A percentile compares a stretch with the other conserved stretches of the same genome.
phyloP scores from a whole-genome alignment of 306 rosid genomes.

The Acacia melanoxylon region DNA sequence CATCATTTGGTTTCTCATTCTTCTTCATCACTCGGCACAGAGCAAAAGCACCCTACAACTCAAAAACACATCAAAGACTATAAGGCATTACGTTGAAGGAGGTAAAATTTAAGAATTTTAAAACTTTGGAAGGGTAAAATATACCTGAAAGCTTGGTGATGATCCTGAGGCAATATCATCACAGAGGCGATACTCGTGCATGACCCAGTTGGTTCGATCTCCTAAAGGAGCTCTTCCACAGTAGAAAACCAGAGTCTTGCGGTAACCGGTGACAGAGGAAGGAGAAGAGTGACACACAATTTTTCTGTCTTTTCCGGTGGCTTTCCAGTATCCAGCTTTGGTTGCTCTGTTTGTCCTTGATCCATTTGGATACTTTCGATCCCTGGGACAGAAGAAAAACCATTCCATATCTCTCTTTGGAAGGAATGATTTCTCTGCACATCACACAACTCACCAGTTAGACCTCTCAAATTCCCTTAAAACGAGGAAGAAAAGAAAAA shows the following conservation, averaged over 20 bases:
- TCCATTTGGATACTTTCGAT: constrained; percentile 87
- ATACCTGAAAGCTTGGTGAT: constrained; percentile 61
- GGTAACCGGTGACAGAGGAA: constrained; percentile 58
- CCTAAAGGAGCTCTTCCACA: constrained; percentile 92
- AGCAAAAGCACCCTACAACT: constrained; percentile 69
- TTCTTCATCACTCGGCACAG: constrained; percentile 80
- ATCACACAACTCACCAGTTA: constrained; percentile 17
- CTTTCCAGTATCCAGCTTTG: constrained; percentile 96
- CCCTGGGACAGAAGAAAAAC: constrained; percentile 95
- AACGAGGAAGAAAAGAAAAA: neutral
- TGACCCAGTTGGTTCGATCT: constrained; percentile 80
- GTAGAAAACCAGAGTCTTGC: constrained; percentile 89
- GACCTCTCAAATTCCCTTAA: neutral
- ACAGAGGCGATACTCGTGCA: constrained; percentile 90
- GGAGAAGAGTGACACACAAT: constrained; percentile 56
- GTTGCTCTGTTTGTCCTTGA: constrained; percentile 94
- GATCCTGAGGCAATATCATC: constrained; percentile 61
- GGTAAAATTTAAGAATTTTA: neutral
- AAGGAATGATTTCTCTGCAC: constrained; percentile 84
- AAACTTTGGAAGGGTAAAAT: neutral
- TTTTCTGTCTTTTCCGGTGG: constrained; percentile 91
- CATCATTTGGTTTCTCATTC: constrained; percentile 64
- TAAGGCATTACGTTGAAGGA: neutral
- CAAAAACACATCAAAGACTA: neutral
- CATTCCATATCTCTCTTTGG: constrained; percentile 88